Evolutionary conservation across 2,329 filamentous ascomycete genomes (phyloP), one percentile per base, ranked within the genome.

Genomic region (Diaporthe batatas): DNA sequence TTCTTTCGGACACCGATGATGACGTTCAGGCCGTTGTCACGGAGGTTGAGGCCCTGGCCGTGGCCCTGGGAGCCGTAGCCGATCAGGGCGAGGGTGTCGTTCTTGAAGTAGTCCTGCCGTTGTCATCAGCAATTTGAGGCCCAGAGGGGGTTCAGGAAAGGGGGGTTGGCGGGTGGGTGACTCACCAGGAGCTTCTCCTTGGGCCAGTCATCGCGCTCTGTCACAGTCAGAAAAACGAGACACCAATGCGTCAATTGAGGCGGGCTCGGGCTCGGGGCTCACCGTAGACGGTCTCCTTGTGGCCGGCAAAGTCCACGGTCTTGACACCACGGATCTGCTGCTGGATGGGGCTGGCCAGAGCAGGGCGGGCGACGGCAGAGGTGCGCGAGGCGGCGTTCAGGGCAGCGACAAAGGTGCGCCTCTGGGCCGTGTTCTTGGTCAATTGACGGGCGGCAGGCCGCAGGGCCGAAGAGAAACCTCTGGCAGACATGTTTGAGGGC

Each of bases 21-120:
- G 87, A 99, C 96, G 86, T 98, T 98, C 79, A 99, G 91, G 84
- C 96, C 96, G 88, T 99, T 98, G 91, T 99, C 96, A 86, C 96
- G 96, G 84, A 99, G 93, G 91, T 99, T 99, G 77, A 99, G 94
- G 84, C 96, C 97, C 89, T 99, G 96, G 79, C 96, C 96, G 90
- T 99, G 96, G 81, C 96, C 96, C 89, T 98, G 95, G 77, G 95
- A 98, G 81, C 89, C 96, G 87, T 99, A 99, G 84, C 96, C 96
- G 86, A 99, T 99, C 82, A 99, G 93, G 82, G 96, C 96, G 80
- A 99, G 94, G 79, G 96, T 98, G 87, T 99, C 96, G 88, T 99
- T 91, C 91, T 98, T 98, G 94, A 99, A 99, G 92, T 96, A 99
- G 77, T 98, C 94, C 94, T 98, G 79, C 29, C 21, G 34, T 53